Conservation (phyloP, 2,329 filamentous ascomycete genomes). For the Dothiorella sarmentorum region DNA sequence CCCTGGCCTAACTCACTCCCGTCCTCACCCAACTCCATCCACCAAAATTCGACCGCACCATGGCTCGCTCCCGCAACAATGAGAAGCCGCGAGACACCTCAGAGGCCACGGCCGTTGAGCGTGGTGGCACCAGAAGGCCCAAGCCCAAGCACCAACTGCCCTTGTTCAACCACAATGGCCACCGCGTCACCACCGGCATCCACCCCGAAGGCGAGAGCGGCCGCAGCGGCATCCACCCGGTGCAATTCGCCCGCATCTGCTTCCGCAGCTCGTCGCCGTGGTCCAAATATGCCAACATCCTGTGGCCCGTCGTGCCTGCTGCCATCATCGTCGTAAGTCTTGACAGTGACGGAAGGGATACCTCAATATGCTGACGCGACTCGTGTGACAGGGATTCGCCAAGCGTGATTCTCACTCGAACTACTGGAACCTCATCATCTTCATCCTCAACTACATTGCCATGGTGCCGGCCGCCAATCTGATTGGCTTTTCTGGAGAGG, state of each 20-base stretch:
- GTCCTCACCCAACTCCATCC: background rate
- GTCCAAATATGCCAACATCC: slow-evolving; percentile 64
- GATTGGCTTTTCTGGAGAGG: slow-evolving; percentile 70
- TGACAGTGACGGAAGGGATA: slow-evolving; percentile 9
- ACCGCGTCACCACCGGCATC: slow-evolving; percentile 42
- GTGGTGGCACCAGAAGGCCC: slow-evolving; percentile 14
- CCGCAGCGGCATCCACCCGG: slow-evolving; percentile 61
- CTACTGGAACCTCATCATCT: slow-evolving; percentile 47
- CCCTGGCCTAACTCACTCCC: background rate
- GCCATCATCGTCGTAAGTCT: slow-evolving; percentile 60
- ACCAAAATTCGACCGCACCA: background rate
- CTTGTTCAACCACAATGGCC: slow-evolving; percentile 44
- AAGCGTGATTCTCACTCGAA: slow-evolving; percentile 54
- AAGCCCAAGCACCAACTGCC: slow-evolving; percentile 1
- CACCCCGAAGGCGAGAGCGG: slow-evolving; percentile 64
- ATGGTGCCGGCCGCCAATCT: slow-evolving; percentile 76
- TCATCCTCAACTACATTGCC: slow-evolving; percentile 69
- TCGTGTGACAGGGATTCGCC: slow-evolving; percentile 45
- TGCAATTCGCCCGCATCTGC: slow-evolving; percentile 61
- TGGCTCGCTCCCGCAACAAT: slow-evolving; percentile 3
- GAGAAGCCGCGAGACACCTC: slow-evolving; percentile 1
- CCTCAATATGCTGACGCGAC: slow-evolving; percentile 20
- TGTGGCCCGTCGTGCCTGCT: slow-evolving; percentile 72
- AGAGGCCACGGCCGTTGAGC: slow-evolving; percentile 8
- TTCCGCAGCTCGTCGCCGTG: slow-evolving; percentile 61